These are phyloP conservation scores for Verticillium dahliae DNA, from an alignment of 2,329 filamentous ascomycete genomes.

Conservation along the genomic window DNA sequence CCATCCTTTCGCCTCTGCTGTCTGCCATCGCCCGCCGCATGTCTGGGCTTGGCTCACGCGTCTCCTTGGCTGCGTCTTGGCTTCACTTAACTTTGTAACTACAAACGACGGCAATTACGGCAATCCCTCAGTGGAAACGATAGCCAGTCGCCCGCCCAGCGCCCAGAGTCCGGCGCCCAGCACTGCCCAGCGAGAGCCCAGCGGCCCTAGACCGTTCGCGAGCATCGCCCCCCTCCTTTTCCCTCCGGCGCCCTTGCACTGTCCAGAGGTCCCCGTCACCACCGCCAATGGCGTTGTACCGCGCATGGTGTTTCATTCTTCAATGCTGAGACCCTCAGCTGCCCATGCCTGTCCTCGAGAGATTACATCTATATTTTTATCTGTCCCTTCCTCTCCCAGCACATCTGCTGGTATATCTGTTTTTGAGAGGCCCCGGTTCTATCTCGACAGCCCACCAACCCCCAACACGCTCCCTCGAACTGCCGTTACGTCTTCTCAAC, in stretches of 20 bases:
- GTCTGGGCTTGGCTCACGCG: not conserved
- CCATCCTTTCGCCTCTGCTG: not conserved
- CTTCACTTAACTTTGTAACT: not conserved
- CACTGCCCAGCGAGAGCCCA: not conserved
- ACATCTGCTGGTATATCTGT: not conserved
- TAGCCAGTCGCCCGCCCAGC: not conserved
- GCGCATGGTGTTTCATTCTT: conserved; percentile 2
- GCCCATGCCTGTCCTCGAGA: not conserved
- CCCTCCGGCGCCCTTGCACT: not conserved
- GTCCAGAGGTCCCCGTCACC: not conserved
- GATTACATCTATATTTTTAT: not conserved
- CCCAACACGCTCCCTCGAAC: not conserved
- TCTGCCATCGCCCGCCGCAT: not conserved
- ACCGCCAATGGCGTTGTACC: not conserved
- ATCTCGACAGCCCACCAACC: not conserved
- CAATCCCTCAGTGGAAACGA: not conserved
- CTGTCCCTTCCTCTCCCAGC: no score
- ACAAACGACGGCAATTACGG: not conserved
- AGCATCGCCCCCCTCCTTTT: not conserved
- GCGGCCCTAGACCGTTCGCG: not conserved
- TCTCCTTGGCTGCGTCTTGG: not conserved
- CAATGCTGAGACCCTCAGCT: not conserved
- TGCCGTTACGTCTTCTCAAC: not conserved
- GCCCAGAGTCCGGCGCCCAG: not conserved
- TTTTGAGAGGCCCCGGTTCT: not conserved